These are phyloP conservation scores for Fusarium sp. DNA, from an alignment of 2,329 filamentous ascomycete genomes.

Conservation along the genomic window DNA sequence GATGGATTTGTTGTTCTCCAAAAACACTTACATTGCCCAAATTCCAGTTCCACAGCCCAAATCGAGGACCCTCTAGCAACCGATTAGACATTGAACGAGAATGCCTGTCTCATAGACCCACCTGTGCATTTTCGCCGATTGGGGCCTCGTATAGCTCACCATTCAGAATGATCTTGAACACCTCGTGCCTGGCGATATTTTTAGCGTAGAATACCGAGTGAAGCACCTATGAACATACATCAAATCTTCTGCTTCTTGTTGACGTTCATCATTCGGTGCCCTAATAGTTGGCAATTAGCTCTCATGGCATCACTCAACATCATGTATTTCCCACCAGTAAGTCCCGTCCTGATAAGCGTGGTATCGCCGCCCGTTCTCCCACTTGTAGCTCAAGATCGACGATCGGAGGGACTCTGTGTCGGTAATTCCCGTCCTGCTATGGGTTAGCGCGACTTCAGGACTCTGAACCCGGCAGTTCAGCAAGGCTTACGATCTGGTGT, in stretches of 20 bases:
- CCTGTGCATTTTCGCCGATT: constrained; percentile 47
- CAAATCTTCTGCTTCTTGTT: constrained; percentile 48
- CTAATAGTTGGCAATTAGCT: constrained; percentile 1
- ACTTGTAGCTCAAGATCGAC: constrained; percentile 48
- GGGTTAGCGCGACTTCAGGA: fast-evolving
- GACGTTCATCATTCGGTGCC: constrained; percentile 47
- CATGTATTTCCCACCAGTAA: constrained; percentile 43
- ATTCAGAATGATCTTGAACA: constrained; percentile 48
- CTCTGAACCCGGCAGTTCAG: background rate
- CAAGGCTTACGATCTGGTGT: constrained; percentile 23
- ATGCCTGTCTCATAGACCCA: background rate
- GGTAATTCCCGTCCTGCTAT: constrained; percentile 15
- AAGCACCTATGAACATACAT: constrained; percentile 6
- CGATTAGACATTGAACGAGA: fast-evolving
- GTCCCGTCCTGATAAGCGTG: constrained; percentile 61
- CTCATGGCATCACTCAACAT: fast-evolving
- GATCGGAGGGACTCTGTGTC: constrained; percentile 38
- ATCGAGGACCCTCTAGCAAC: constrained; percentile 40
- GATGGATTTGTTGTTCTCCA: background rate
- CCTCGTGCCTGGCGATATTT: constrained; percentile 38
- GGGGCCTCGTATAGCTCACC: constrained; percentile 52
- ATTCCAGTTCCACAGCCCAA: constrained; percentile 55
- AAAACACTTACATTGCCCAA: constrained; percentile 50
- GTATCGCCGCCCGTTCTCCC: constrained; percentile 63
- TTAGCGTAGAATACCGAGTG: fast-evolving